Evolutionary conservation across 2,329 filamentous ascomycete species (phyloP).

Genomic region (Claviceps spartinae): DNA sequence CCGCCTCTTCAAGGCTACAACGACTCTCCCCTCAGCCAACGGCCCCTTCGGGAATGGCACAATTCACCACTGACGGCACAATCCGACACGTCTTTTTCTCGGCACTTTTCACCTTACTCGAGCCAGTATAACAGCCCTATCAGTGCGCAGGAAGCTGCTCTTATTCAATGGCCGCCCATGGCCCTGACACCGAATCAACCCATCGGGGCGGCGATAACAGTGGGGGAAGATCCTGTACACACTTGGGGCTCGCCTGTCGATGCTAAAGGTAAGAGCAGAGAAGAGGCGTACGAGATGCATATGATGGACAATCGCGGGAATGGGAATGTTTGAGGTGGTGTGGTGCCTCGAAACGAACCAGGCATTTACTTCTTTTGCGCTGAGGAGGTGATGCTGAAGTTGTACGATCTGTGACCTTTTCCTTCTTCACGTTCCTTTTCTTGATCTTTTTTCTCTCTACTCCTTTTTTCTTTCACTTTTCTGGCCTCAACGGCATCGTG

Average conservation of each 20-base stretch:
- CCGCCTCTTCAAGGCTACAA: constrained; percentile 6
- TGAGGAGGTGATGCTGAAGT: too few relatives aligned
- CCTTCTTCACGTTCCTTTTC: too few relatives aligned
- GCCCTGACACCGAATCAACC: constrained; percentile 7
- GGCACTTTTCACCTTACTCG: constrained; percentile 46
- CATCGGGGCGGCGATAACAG: constrained; percentile 4
- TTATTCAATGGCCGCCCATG: constrained; percentile 23
- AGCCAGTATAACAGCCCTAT: constrained; percentile 47
- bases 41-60: constrained; percentile 37
- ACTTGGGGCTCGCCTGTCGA: constrained; percentile 1
- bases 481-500: too few relatives aligned
- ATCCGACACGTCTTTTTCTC: constrained; percentile 24
- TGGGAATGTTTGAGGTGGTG: too few relatives aligned
- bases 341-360: too few relatives aligned
- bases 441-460: too few relatives aligned
- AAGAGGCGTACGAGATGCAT: constrained; percentile 36
- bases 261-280: constrained; percentile 28
- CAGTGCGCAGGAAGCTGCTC: constrained; percentile 25
- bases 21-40: constrained; percentile 42
- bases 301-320: constrained; percentile 15
- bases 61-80: constrained; percentile 35
- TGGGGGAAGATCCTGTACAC: too few relatives aligned
- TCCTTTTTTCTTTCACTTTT: too few relatives aligned
- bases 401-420: too few relatives aligned
- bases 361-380: too few relatives aligned